phyloP scores from a whole-genome alignment of 2,329 filamentous ascomycete genomes.

The Clarireedia sp. region DNA sequence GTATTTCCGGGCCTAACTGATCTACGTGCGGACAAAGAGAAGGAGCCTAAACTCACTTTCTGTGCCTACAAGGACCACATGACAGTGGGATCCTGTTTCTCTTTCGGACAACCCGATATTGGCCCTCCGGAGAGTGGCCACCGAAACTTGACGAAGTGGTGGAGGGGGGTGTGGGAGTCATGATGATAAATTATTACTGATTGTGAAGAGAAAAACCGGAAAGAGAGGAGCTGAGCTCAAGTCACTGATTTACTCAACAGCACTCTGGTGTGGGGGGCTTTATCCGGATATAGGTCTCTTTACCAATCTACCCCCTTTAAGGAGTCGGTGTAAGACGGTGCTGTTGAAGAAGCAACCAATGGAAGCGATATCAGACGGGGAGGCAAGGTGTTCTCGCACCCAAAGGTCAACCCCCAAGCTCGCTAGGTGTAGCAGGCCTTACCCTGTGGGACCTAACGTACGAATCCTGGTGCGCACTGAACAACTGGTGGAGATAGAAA shows the following conservation, averaged over 20 bases:
- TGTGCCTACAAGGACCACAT: slow-evolving; percentile 81
- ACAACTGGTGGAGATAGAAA: slow-evolving; percentile 23
- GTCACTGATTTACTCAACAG: slow-evolving; percentile 12
- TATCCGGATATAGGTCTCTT: slow-evolving; percentile 8
- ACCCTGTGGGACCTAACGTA: slow-evolving; percentile 7
- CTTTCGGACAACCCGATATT: slow-evolving; percentile 83
- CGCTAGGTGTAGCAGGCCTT: slow-evolving; percentile 15
- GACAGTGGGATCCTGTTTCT: slow-evolving; percentile 87
- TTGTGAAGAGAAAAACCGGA: slow-evolving; percentile 10
- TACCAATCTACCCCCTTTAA: slow-evolving; percentile 8
- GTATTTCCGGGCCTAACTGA: slow-evolving; percentile 14
- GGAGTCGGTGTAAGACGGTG: slow-evolving; percentile 11
- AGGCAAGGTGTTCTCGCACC: slow-evolving; percentile 2
- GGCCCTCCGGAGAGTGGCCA: slow-evolving; percentile 72
- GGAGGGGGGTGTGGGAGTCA: slow-evolving; percentile 72
- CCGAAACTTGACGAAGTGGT: slow-evolving; percentile 68
- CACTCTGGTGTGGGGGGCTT: slow-evolving; percentile 14
- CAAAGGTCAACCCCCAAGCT: slow-evolving; percentile 12
- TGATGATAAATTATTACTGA: slow-evolving; percentile 30
- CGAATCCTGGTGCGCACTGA: slow-evolving; percentile 8
- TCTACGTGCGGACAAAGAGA: slow-evolving; percentile 11
- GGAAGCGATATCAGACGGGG: slow-evolving; percentile 3
- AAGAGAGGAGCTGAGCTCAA: slow-evolving; percentile 11
- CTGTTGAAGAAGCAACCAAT: slow-evolving; percentile 16
- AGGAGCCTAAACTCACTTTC: slow-evolving; percentile 58